Percentiles rank a stretch among this genome's conserved stretches.
phyloP scores from a whole-genome alignment of 495 filamentous ascomycete genomes.

The Ramalina peruviana region DNA sequence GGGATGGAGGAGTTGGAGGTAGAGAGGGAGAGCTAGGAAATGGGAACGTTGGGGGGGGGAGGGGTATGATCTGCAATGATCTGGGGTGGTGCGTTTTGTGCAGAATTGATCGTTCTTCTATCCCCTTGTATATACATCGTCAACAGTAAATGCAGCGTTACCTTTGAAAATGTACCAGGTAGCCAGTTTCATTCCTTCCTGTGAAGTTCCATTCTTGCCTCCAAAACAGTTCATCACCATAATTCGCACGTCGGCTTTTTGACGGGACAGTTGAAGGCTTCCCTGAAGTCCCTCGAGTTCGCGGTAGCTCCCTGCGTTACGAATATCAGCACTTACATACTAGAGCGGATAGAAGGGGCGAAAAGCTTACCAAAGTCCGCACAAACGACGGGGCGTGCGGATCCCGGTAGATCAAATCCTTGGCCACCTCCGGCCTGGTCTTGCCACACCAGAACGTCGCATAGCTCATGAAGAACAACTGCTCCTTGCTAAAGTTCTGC shows the following conservation, averaged over 20 bases:
- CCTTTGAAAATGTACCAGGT: too few relatives aligned
- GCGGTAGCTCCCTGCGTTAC: conserved; percentile 39
- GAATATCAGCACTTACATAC: not conserved
- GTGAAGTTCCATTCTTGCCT: too few relatives aligned
- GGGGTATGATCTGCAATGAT: too few relatives aligned
- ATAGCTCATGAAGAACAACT: conserved; percentile 60
- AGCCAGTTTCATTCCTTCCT: too few relatives aligned
- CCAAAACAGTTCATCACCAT: conserved; percentile 32
- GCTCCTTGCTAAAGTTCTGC: conserved; percentile 49
- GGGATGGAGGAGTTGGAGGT: too few relatives aligned
- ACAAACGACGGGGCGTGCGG: conserved; percentile 49
- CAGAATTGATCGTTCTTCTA: too few relatives aligned
- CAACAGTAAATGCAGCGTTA: too few relatives aligned
- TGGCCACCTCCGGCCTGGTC: conserved; percentile 39
- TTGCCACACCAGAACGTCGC: conserved; percentile 58
- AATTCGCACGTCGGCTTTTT: conserved; percentile 57
- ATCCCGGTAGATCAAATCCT: conserved; percentile 44
- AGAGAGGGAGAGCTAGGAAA: too few relatives aligned
- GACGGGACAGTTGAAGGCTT: conserved; percentile 48
- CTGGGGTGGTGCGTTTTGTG: too few relatives aligned
- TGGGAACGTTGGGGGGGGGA: too few relatives aligned
- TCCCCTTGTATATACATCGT: too few relatives aligned
- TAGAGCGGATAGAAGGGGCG: not conserved
- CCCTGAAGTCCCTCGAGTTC: conserved; percentile 53
- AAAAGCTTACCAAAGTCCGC: conserved; percentile 38